phyloP scores from a whole-genome alignment of 305 asterid species.

The Fraxinus ornus region DNA sequence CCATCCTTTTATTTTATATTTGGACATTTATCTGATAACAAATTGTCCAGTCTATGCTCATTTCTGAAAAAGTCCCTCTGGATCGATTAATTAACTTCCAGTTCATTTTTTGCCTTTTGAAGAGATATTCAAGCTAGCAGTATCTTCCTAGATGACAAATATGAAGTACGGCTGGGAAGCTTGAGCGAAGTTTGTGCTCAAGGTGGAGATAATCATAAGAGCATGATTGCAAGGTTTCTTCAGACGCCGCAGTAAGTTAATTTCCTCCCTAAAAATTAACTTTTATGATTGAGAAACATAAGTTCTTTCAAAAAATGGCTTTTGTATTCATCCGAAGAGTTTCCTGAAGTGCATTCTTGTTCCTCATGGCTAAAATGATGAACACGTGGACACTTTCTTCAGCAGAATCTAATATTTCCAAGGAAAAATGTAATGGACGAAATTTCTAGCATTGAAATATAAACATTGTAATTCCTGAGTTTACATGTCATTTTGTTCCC shows the following conservation, averaged over 20 bases:
- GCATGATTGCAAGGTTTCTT: slow-evolving; percentile 44
- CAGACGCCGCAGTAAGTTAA: slow-evolving; percentile 56
- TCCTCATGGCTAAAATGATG: not conserved
- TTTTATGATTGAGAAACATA: not conserved
- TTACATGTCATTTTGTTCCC: not conserved
- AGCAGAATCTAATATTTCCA: not conserved
- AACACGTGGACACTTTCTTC: not conserved
- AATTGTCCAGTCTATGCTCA: not conserved
- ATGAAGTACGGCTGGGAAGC: slow-evolving; percentile 83
- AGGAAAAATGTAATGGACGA: not conserved
- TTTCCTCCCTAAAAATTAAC: not conserved
- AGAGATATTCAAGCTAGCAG: slow-evolving; percentile 89
- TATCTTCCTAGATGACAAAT: slow-evolving; percentile 77
- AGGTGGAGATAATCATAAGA: slow-evolving; percentile 42
- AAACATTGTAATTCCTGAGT: not conserved
- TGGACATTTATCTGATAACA: not conserved
- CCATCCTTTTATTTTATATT: not conserved
- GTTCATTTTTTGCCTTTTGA: slow-evolving; percentile 28
- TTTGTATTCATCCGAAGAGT: not conserved
- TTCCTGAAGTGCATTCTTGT: not conserved
- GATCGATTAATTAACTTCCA: not conserved
- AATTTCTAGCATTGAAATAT: not conserved
- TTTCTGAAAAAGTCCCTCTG: not conserved
- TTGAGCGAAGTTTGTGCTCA: slow-evolving; percentile 50
- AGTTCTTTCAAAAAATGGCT: not conserved